Conservation (phyloP, 371 early-diverging fungal species). For the Nematocida minor region DNA sequence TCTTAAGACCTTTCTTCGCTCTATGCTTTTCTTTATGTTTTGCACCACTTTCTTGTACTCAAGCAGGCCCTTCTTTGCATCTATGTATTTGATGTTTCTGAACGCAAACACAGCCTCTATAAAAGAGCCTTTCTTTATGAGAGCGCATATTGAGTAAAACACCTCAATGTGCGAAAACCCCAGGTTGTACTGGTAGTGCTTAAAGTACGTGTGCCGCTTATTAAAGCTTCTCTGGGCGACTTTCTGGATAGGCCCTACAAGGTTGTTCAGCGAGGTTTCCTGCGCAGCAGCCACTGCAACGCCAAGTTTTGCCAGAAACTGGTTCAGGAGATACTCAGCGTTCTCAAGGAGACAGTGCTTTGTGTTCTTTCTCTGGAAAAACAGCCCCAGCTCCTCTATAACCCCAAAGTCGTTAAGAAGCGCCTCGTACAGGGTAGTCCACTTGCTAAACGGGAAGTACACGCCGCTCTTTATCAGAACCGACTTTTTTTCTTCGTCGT, state of each 20-base stretch:
- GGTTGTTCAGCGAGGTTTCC: neutral
- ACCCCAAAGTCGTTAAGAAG: slow-evolving; percentile 8
- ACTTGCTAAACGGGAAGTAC: slow-evolving; percentile 38
- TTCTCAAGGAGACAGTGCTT: neutral
- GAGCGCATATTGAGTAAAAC: slow-evolving; percentile 18
- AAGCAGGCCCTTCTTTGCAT: neutral
- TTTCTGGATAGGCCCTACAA: slow-evolving; percentile 12
- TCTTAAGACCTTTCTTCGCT: neutral
- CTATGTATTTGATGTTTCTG: neutral
- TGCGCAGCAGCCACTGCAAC: slow-evolving; percentile 19
- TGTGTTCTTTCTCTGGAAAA: neutral
- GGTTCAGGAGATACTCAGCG: slow-evolving; percentile 43
- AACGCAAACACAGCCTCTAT: slow-evolving; percentile 46
- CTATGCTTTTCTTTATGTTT: neutral
- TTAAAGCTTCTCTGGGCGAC: neutral
- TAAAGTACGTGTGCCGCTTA: neutral
- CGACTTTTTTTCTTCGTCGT: slow-evolving; percentile 21
- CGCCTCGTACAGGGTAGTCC: slow-evolving; percentile 31
- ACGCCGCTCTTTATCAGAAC: neutral
- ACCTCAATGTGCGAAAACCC: slow-evolving; percentile 37
- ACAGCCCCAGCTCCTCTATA: slow-evolving; percentile 42
- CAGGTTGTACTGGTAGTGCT: slow-evolving; percentile 41
- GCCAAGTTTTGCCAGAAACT: slow-evolving; percentile 39
- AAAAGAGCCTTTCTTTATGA: neutral
- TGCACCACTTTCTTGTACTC: neutral